A percentile compares a stretch with the other conserved stretches of the same genome.
phyloP scores from a whole-genome alignment of 352 stramenopile genomes.

The Globisporangium cederbergense region DNA sequence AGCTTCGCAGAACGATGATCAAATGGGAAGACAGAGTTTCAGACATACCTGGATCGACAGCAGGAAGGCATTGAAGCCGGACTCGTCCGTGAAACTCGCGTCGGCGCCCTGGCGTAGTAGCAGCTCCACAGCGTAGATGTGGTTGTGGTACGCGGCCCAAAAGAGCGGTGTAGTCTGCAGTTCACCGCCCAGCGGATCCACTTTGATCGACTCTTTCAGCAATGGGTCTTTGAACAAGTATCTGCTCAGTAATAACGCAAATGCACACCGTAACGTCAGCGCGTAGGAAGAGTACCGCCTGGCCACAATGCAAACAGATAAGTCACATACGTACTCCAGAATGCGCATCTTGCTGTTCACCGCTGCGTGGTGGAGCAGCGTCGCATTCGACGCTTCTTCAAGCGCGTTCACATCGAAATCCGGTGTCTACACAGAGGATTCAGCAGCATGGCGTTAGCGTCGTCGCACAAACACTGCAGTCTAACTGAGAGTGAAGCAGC shows the following conservation, averaged over 20 bases:
- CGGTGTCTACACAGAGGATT: slow-evolving; percentile 24
- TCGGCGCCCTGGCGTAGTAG: slow-evolving; percentile 61
- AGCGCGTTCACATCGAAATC: slow-evolving; percentile 57
- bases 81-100: slow-evolving; percentile 41
- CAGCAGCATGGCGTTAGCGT: not conserved
- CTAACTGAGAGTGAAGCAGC: not conserved
- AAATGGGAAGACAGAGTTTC: not conserved
- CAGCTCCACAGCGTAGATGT: slow-evolving; percentile 78
- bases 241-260: slow-evolving; percentile 22
- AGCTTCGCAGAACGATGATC: too few relatives aligned
- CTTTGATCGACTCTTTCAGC: slow-evolving; percentile 27
- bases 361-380: slow-evolving; percentile 71
- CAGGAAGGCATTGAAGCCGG: slow-evolving; percentile 61
- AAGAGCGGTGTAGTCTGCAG: slow-evolving; percentile 69
- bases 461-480: not conserved
- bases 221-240: slow-evolving; percentile 44
- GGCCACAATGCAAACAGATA: too few relatives aligned
- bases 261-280: not conserved
- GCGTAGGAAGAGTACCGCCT: too few relatives aligned
- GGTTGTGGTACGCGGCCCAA: slow-evolving; percentile 70
- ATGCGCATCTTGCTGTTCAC: slow-evolving; percentile 80
- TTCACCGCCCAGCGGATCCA: slow-evolving; percentile 56
- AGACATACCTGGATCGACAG: slow-evolving; percentile 45
- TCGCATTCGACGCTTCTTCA: slow-evolving; percentile 51
- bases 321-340: slow-evolving; percentile 39